Base-by-base conservation (phyloP, 345 rosid genomes). In the Cardamine resedifolia region DNA sequence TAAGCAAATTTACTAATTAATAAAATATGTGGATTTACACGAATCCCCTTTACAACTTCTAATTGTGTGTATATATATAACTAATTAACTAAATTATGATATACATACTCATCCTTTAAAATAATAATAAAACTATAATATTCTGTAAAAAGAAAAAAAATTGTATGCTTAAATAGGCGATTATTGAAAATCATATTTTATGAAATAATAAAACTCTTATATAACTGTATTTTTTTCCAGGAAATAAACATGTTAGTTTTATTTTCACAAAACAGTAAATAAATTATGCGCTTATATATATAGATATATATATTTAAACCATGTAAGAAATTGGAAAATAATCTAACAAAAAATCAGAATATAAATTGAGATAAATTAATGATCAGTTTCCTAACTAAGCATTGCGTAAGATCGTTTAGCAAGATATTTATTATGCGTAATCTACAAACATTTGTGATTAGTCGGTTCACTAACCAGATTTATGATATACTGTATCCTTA, bases 371-470 rank as follows among this genome's bases (percentile, higher is more conserved):
- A 52, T 52, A 14, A 24, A n/a, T 8, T n/a, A 8, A 27, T n/a
- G 21, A 27, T 28, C 9, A 53, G 18, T 53, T 15, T 27, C 20
- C 36, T 53, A n/a, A 27, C 31, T 27, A 27, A 30, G 18, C 36
- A 53, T 53, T 53, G 59, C 34, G 36, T 53, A 27, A 27, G 12
- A 53, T 28, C 31, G 31, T 27, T 27, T 53, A 28, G 7, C 38
- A 5, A 55, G 14, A 28, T 28, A 55, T 28, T 28, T 55, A n/a
- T 55, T 55, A n/a, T 5, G 36, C 38, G 10, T 55, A 8, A 55
- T 28, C 4, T 28, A 28, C 14, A 55, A 56, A 45, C 50, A 65
- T 24, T 51, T 23, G 23, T n/a, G 58, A 64, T 21, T 73, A 64
- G 43, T 72, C 30, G 16, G 65, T 23, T 67, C 15, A 41, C 15